Base-by-base conservation (phyloP, 2,329 filamentous ascomycete species). In the Clonostachys chloroleuca region DNA sequence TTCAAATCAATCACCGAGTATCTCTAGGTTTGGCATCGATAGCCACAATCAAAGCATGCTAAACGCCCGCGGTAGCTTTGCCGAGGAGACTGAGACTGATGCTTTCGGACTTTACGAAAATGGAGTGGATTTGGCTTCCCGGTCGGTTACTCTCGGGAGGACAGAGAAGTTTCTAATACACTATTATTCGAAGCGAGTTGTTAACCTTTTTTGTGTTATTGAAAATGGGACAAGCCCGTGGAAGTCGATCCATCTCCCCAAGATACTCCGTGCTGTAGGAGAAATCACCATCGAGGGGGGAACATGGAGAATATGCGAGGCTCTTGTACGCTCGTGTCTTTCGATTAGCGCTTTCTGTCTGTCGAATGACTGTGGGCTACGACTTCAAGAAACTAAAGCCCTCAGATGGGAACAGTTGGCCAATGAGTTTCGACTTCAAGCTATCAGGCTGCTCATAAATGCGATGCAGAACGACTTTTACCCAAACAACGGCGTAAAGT, bases 181-280 rank as follows among this genome's bases (percentile, higher is more conserved):
- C 3, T 54, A 59, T 42, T 59, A 59, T 20, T 43, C 49, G 3
- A 50, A 59, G 5, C 50, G 49, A 12, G 57, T 58, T 3, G 56
- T 59, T 2, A 47, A 55, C 7, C 45, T 60, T 6, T 59, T 58
- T 12, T 58, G 56, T n/a, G 57, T 60, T 40, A 54, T 60, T 14
- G 57, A 58, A 7, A 58, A 59, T 14, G 40, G 44, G 2, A 59
- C 59, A 24, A 57, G 52, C 8, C 57, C 57, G 0, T 60, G 57
- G 57, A 58, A 58, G 42, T 54, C 54, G 1, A 58, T 60, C 2
- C 57, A 60, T 6, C 47, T 60, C 1, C 57, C 56, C 1, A 50
- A 54, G 34, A 56, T 50, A 2, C 36, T 60, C 2, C 56, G 58
- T 40, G 52, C 56, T 7, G 48, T 51, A 2, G 57, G 57, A 10